These are phyloP conservation scores for Xylariaceae sp. DNA, from an alignment of 2,329 filamentous ascomycete genomes.

Conservation along the genomic window DNA sequence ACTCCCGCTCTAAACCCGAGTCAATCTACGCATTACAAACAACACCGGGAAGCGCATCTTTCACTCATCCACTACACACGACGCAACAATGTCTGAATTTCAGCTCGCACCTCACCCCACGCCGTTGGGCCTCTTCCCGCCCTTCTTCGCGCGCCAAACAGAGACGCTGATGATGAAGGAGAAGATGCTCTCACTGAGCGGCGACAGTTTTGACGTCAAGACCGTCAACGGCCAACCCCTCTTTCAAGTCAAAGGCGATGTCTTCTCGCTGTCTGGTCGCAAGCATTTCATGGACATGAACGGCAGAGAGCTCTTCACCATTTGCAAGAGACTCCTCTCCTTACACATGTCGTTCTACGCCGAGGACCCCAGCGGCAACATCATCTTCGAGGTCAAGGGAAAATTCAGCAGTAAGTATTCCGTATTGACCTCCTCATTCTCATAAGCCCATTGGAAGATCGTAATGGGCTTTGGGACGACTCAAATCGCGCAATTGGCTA, in stretches of 20 bases:
- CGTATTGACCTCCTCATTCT: background rate
- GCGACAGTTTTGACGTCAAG: conserved; percentile 60
- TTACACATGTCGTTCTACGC: conserved; percentile 49
- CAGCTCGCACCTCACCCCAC: conserved; percentile 13
- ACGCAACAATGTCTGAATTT: conserved; percentile 1
- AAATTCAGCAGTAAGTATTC: conserved; percentile 45
- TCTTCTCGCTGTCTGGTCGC: conserved; percentile 47
- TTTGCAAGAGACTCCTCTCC: conserved; percentile 48
- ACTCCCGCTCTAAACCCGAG: background rate
- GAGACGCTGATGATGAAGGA: conserved; percentile 55
- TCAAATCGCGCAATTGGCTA: background rate
- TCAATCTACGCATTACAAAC: background rate
- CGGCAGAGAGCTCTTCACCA: conserved; percentile 52
- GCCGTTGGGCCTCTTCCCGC: conserved; percentile 36
- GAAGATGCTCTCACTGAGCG: conserved; percentile 55
- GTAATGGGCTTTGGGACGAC: background rate
- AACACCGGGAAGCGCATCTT: background rate
- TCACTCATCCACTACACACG: too few species aligned
- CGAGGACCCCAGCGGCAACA: conserved; percentile 41
- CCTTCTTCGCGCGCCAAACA: conserved; percentile 34
- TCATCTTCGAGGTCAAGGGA: conserved; percentile 52
- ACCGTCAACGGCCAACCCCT: conserved; percentile 48
- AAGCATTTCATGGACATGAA: conserved; percentile 52
- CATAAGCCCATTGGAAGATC: background rate
- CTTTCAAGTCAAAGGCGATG: conserved; percentile 52